These are phyloP conservation scores for Cytospora leucostoma DNA, from an alignment of 2,329 filamentous ascomycete species.

Conservation along the genomic window DNA sequence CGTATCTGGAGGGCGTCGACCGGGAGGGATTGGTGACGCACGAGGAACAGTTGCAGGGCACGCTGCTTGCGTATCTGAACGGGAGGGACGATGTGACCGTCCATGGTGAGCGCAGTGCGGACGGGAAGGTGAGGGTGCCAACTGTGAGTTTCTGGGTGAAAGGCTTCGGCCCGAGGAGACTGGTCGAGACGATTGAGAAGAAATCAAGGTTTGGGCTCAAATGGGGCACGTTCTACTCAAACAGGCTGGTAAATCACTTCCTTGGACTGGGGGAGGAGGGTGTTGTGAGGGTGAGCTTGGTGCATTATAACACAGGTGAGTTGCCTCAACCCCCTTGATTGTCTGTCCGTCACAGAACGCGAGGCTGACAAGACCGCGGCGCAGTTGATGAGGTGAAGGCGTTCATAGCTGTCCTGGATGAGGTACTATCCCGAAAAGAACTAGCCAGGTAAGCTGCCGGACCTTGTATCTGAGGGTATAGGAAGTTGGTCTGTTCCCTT, in stretches of 20 bases:
- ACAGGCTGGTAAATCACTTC: constrained; percentile 58
- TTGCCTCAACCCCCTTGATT: constrained; percentile 22
- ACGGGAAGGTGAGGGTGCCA: constrained; percentile 55
- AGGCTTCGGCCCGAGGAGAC: constrained; percentile 50
- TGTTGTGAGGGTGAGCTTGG: constrained; percentile 64
- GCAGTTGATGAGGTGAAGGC: constrained; percentile 57
- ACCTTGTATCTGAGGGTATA: background rate
- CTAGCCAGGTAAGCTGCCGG: constrained; percentile 2
- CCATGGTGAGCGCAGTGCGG: constrained; percentile 53
- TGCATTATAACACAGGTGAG: constrained; percentile 67
- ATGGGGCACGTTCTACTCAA: constrained; percentile 65
- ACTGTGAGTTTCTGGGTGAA: constrained; percentile 64
- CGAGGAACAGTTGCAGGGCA: constrained; percentile 57
- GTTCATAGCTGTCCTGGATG: constrained; percentile 55
- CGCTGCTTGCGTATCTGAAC: constrained; percentile 58
- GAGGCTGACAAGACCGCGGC: constrained; percentile 23
- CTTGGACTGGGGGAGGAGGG: constrained; percentile 58
- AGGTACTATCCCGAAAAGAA: constrained; percentile 42
- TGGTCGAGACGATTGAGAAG: constrained; percentile 59
- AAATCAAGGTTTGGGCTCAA: constrained; percentile 58
- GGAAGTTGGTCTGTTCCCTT: background rate
- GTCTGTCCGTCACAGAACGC: background rate
- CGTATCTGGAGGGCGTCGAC: constrained; percentile 53
- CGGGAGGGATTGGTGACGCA: constrained; percentile 57
- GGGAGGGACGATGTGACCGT: constrained; percentile 53